Evolutionary conservation across 1,284 basidiomycete species (phyloP), one percentile per base, ranked within the genome.

Genomic region (Athelia sp.): DNA sequence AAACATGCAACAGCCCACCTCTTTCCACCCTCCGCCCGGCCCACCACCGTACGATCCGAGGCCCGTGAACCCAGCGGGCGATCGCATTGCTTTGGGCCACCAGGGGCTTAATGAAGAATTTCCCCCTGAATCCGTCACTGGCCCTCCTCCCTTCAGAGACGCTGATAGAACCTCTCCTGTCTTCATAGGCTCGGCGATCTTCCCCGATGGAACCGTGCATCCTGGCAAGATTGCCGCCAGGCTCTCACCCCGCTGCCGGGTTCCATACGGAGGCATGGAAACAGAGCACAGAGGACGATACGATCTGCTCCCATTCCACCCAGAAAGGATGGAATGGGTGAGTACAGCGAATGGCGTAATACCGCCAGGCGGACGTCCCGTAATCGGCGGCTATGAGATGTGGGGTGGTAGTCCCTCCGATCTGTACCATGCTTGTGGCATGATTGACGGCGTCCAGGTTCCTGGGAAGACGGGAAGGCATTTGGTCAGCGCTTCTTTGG

Each of bases 381-480:
- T 84, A 36, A 75, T 78, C 54, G 81, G 81, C 2, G 82, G 82
- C 6, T 78, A 66, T 31, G 68, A 72, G 55, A 4, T 29, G 4
- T 29, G 26, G 26, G 26, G 26, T 29, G 68, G 72, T 44, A 58
- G 60, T 45, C 70, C 69, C 1, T 54, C 51, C 3, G 72, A 71
- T 54, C 60, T 84, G 26, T 84, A 81, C 54, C 82, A 84, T 59
- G 82, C 73, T 2, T 56, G 75, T 19, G 79, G 65, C 3, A 52
- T 55, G 2, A 64, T 87, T 23, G 62, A 74, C 43, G 76, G 75
- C 0, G 59, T 81, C 6, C 68, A 60, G 35, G 79, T 90, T 26
- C 87, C 87, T 3, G 87, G 87, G 8, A 90, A 90, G 69, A 76
- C 81, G 1, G 83, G 81, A 1, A 69, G 75, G 50, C 87, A 90